Percentiles rank a stretch among this genome's conserved stretches.
Conservation (phyloP, 2,329 filamentous ascomycete genomes). For the Endoconidiophora laricicola region DNA sequence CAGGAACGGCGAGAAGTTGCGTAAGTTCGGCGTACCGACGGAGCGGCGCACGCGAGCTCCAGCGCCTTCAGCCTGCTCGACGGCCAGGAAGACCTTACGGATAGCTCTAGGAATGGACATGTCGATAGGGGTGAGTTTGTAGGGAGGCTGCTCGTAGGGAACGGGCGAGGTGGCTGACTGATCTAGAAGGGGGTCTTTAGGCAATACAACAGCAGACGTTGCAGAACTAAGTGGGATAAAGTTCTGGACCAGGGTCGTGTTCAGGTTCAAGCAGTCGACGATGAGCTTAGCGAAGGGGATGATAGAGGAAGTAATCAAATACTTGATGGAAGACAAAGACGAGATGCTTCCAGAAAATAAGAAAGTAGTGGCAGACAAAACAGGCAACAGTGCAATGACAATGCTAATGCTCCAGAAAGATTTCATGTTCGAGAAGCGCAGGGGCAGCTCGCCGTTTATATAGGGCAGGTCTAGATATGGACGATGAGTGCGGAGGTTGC, state of each 20-base stretch:
- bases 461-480: neutral
- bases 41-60: slow-evolving; percentile 76
- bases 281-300: neutral
- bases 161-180: too few relatives aligned
- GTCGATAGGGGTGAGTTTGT: slow-evolving; percentile 22
- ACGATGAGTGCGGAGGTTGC: too few relatives aligned
- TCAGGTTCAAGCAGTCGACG: too few relatives aligned
- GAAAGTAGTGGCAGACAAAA: neutral
- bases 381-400: slow-evolving; percentile 6
- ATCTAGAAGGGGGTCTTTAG: slow-evolving; percentile 4
- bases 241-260: neutral
- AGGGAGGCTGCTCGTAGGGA: slow-evolving; percentile 15
- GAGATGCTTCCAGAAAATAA: neutral
- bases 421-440: slow-evolving; percentile 1
- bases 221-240: slow-evolving; percentile 1
- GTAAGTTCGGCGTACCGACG: slow-evolving; percentile 67
- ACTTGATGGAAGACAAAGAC: neutral
- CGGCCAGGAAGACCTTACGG: slow-evolving; percentile 64
- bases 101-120: slow-evolving; percentile 62
- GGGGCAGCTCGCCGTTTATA: slow-evolving; percentile 4
- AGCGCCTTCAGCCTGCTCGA: slow-evolving; percentile 75
- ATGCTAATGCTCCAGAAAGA: slow-evolving; percentile 3
- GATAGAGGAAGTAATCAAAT: neutral
- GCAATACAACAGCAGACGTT: neutral
- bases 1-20: slow-evolving; percentile 80